Evolutionary conservation across 73 alveolate species (phyloP).

Genomic region (Blepharisma stoltei): DNA sequence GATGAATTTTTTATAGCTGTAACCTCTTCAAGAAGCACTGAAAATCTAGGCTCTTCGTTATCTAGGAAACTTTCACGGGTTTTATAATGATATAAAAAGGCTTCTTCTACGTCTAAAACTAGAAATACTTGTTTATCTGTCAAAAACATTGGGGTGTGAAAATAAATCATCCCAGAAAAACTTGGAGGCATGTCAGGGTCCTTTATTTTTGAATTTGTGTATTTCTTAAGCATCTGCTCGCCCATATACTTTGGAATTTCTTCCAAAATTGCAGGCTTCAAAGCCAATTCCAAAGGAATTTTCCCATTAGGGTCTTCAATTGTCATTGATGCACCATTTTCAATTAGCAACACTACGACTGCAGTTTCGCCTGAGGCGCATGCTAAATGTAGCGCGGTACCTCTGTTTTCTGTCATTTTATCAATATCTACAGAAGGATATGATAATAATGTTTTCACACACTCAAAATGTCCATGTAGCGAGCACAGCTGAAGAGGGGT

Average conservation of each 20-base stretch:
- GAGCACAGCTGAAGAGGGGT: constrained; percentile 17
- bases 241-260: constrained; percentile 20
- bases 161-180: too few species aligned
- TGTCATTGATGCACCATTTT: constrained; percentile 14
- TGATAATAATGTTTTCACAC: not conserved
- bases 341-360: not conserved
- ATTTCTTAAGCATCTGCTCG: not conserved
- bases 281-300: constrained; percentile 21
- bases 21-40: too few species aligned
- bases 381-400: constrained; percentile 11
- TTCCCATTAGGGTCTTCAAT: constrained; percentile 20
- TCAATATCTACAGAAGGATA: not conserved
- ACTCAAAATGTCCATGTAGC: not conserved
- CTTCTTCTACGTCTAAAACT: constrained; percentile 9
- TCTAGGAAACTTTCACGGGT: too few species aligned
- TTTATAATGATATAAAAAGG: too few species aligned
- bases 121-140: constrained; percentile 19
- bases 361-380: not conserved
- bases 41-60: too few species aligned
- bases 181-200: too few species aligned
- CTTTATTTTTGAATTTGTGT: too few species aligned
- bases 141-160: not conserved
- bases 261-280: not conserved
- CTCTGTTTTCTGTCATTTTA: constrained; percentile 15
- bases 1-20: too few species aligned